Evolutionary conservation across 495 filamentous ascomycete species (phyloP).

Genomic region (Aspergillus asperescens): DNA sequence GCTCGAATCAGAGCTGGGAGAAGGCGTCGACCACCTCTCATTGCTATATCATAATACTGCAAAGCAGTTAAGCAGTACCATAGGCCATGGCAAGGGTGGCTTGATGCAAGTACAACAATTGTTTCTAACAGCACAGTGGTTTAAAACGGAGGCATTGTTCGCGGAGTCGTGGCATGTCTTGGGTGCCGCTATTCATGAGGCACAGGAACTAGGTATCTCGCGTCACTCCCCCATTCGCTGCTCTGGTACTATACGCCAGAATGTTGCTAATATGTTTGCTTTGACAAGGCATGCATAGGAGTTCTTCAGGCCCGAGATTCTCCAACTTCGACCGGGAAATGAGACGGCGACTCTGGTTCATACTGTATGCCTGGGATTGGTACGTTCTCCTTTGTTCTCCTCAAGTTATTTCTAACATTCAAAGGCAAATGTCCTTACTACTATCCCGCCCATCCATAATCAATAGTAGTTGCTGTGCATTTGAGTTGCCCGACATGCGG

Average conservation of each 20-base stretch:
- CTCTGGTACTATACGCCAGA: neutral
- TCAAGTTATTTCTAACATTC: neutral
- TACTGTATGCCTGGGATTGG: conserved; percentile 38
- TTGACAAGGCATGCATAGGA: conserved; percentile 41
- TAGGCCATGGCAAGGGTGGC: conserved; percentile 43
- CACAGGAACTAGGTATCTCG: conserved; percentile 44
- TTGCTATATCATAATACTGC: conserved; percentile 40
- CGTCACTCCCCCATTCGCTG: neutral
- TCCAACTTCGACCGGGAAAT: conserved; percentile 41
- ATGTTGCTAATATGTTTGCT: neutral
- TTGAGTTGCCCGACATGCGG: conserved; percentile 24
- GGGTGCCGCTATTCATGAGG: conserved; percentile 42
- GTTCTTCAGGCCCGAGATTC: conserved; percentile 27
- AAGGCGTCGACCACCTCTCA: conserved; percentile 33
- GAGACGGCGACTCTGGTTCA: conserved; percentile 35
- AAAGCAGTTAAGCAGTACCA: conserved; percentile 40
- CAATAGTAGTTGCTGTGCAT: conserved; percentile 15
- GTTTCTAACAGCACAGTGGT: conserved; percentile 48
- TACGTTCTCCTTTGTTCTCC: conserved; percentile 4
- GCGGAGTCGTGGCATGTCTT: conserved; percentile 50
- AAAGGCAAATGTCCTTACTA: conserved; percentile 30
- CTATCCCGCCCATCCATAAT: conserved; percentile 29
- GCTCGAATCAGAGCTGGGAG: conserved; percentile 44
- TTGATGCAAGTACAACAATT: conserved; percentile 48
- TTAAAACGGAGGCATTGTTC: conserved; percentile 49